Base-by-base conservation (phyloP, 345 rosid genomes). In the Triadica sebifera region DNA sequence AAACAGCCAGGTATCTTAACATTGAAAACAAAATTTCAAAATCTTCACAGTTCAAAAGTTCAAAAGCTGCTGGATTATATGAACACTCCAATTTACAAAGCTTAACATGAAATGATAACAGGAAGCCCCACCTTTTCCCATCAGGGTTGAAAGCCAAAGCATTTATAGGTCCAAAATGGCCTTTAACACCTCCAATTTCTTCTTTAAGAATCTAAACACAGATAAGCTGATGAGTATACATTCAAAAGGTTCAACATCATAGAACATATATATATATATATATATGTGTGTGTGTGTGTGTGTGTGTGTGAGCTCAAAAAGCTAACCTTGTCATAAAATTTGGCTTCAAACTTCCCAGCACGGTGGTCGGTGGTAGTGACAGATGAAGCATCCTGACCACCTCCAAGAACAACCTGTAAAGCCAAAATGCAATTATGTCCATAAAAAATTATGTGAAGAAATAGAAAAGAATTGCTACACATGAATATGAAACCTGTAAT, bases 271-370 rank as follows among this genome's bases (percentile, higher is more conserved):
- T 29, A 29, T 29, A 29, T 29, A 29, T 29, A n/a, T n/a, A n/a
- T n/a, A n/a, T n/a, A n/a, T n/a, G n/a, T n/a, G n/a, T n/a, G n/a
- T n/a, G n/a, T n/a, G n/a, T n/a, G n/a, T n/a, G n/a, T n/a, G n/a
- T n/a, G n/a, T n/a, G n/a, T n/a, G n/a, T n/a, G n/a, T 4, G 39
- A 37, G 43, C 46, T 53, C 45, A 20, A 16, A 45, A 61, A 56
- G 59, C 19, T 67, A 75, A 90, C 96, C 93, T 90, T 90, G 79
- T 93, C 96, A 53, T 59, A 95, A 78, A 93, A 95, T 76, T 93
- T 95, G 68, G 99, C 98, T 77, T 95, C 99, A 46, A 95, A 95
- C 82, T 95, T 93, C 66, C 99, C 98, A 50, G 99, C 97, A 77
- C 96, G 94, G 79, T 93, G 98, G 78, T 95, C 98, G 20, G 98